Conservation (phyloP, 768 basidiomycete genomes). For the Crepidotus variabilis region DNA sequence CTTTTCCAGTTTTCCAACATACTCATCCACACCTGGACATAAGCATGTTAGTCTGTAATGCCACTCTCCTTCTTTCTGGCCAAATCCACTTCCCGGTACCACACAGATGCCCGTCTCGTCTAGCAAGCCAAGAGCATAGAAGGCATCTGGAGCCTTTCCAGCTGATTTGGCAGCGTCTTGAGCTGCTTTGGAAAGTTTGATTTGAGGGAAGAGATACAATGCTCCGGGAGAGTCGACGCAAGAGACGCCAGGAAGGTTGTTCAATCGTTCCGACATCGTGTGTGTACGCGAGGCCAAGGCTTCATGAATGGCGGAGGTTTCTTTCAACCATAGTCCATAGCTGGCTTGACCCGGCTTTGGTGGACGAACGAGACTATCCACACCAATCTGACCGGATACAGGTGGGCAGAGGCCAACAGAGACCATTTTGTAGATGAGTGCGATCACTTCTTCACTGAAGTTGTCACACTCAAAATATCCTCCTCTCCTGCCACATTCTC, state of each 20-base stretch:
- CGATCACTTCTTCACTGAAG: constrained; percentile 70
- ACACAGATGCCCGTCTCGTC: constrained; percentile 92
- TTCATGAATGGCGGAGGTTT: constrained; percentile 77
- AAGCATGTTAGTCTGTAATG: constrained; percentile 93
- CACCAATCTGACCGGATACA: constrained; percentile 86
- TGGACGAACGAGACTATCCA: constrained; percentile 92
- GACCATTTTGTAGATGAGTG: constrained; percentile 95
- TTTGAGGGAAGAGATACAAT: constrained; percentile 88
- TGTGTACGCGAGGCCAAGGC: constrained; percentile 68
- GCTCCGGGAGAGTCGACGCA: constrained; percentile 91
- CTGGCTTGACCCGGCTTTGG: constrained; percentile 73
- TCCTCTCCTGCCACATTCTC: constrained; percentile 96
- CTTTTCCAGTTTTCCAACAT: constrained; percentile 75
- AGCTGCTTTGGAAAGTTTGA: constrained; percentile 71
- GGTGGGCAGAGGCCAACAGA: constrained; percentile 88
- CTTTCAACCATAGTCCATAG: constrained; percentile 76
- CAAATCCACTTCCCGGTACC: constrained; percentile 92
- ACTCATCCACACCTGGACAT: constrained; percentile 93
- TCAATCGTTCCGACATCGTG: constrained; percentile 77
- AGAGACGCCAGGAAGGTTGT: constrained; percentile 79
- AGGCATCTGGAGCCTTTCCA: constrained; percentile 82
- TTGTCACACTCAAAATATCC: constrained; percentile 96
- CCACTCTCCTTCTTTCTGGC: constrained; percentile 85
- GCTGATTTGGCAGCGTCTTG: constrained; percentile 64
- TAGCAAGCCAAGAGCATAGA: constrained; percentile 82